Base-by-base conservation (phyloP, 2,329 filamentous ascomycete genomes). In the Diaporthe ampelina region DNA sequence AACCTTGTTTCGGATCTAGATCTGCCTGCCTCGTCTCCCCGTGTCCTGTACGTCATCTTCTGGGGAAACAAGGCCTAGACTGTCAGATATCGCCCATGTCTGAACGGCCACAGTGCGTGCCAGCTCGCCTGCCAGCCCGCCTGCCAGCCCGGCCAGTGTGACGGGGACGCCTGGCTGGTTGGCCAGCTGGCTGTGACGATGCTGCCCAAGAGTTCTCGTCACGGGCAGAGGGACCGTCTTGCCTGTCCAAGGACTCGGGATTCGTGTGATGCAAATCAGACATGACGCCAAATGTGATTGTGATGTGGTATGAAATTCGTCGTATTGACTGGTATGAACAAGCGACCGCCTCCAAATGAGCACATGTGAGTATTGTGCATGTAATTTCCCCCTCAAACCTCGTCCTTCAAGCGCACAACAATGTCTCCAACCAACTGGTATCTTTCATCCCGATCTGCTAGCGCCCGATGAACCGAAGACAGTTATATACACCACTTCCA, bases 281-380 rank as follows among this genome's bases (percentile, higher is more conserved):
- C 15, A 19, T 17, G 10, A 58, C 45, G 40, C 6, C 21, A 58
- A 52, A 58, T 63, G 48, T 26, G 11, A 56, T 50, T 59, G n/a
- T 63, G 17, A 24, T 29, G 11, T 32, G 13, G 50, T 40, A 72
- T 72, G 70, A 72, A 56, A 61, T 15, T 43, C 59, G 45, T 72
- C 57, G 70, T 72, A 72, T 72, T 50, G 70, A 72, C 70, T 72
- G 70, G 57, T 63, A 63, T 72, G 70, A 63, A 72, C 57, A 72
- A 56, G 57, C 70, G 13, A 26, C 58, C 45, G 50, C 57, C 57
- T 35, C 43, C 43, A 43, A 70, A 63, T 56, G 70, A 72, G 70
- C 57, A 72, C 70, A 63, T 37, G 45, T 63, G 32, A 45, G 45
- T 65, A 32, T 63, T 72, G 57, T 72, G 70, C 70, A 45, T 72